Evolutionary conservation across 768 basidiomycete genomes (phyloP), one percentile per base, ranked within the genome.

Genomic region (Podaxis rugospora): DNA sequence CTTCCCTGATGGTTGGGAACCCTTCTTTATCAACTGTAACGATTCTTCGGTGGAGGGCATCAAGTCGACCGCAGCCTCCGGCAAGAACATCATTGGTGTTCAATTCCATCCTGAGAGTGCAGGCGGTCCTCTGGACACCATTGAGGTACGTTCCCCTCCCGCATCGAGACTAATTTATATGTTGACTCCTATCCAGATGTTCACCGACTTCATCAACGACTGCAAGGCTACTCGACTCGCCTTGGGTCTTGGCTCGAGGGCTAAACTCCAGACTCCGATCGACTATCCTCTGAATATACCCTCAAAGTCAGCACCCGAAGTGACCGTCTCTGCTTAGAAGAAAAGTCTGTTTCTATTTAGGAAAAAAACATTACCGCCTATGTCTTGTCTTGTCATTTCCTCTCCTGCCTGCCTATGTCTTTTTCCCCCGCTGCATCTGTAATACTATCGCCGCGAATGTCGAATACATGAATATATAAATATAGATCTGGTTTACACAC

Each of bases 21-120:
- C 96, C 0, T 98, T 96, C 84, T 99, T 99, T 81, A 96, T 98
- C 79, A 99, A 98, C 76, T 97, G 94, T 77, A 98, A 98, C 69
- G 96, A 98, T 76, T 98, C 96, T 14, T 97, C 94, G 0, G 95
- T 98, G 14, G 97, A 98, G 72, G 97, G 97, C 40, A 97, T 98
- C 82, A 98, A 95, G 76, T 95, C 94, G 16, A 97, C 97, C 1
- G 70, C 78, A 0, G 90, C 88, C 9, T 95, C 93, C 23, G 94
- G 94, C 57, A 93, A 89, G 78, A 88, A 86, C 64, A 83, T 98
- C 32, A 98, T 95, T 93, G 97, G 96, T 66, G 96, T 98, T 21
- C 97, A 99, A 70, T 99, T 98, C 87, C 97, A 99, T 74, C 97
- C 97, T 14, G 97, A 99, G 75, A 95, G 93, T 64, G 92, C 94